Evolutionary conservation across 805 yeast genomes (phyloP), one percentile per base, ranked within the genome.

Genomic region (Starmera caribaea): DNA sequence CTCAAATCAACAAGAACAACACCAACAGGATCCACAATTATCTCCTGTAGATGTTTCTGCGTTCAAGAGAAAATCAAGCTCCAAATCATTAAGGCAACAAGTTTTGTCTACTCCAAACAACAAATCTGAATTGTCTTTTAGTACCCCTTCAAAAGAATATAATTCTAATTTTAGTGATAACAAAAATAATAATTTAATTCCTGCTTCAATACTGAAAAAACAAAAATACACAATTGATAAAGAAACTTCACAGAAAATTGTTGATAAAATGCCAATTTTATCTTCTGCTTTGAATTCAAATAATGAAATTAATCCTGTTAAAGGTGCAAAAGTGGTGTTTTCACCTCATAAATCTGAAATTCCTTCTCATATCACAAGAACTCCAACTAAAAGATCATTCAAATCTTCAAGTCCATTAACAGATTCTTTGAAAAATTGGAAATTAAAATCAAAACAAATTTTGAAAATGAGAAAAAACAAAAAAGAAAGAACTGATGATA

Each of bases 331-430:
- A 26, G 63, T 63, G 2, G 41, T 61, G 5, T 54, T 64, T 38
- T 60, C 67, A 3, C 69, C 69, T 9, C 54, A 61, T 26, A 61
- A 60, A 35, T 49, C 48, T 17, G 40, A 41, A 16, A 40, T 48
- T 15, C 36, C 40, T 27, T 28, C 29, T 26, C n/a, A 10, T 7
- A 16, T 16, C 16, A 15, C 38, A 2, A 40, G 37, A 21, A 21
- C 37, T 8, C 7, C 26, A 6, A 29, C 42, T 3, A 29, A 42
- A 5, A 40, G 36, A 16, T 39, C 37, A 2, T 34, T 46, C 1
- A 50, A 41, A 32, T 44, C 46, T 33, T 41, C 53, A 8, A 53
- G 51, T 17, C 57, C 57, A 8, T 34, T 53, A 35, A 40, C 51
- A 6, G 58, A 53, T 38, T 38, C 48, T 2, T 42, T 54, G 4